A percentile compares a stretch with the other conserved stretches of the same genome.
These are phyloP conservation scores for Malus sieversii DNA, from an alignment of 306 rosid genomes.

Conservation along the genomic window DNA sequence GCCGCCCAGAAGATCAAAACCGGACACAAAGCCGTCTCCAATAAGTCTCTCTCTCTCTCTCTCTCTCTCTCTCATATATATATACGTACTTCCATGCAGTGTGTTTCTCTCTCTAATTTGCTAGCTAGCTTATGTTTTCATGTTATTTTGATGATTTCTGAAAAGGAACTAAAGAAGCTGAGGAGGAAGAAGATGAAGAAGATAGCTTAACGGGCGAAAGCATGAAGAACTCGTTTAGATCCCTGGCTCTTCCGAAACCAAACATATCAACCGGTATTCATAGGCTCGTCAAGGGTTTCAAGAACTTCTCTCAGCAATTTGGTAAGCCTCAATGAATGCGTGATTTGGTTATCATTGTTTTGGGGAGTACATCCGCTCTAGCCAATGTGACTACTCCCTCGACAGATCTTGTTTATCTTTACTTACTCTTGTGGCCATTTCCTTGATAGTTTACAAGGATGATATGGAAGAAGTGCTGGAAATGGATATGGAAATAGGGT, in stretches of 20 bases:
- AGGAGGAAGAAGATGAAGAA: constrained; percentile 23
- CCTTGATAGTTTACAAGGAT: constrained; percentile 48
- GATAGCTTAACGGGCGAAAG: constrained; percentile 44
- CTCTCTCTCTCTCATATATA: neutral
- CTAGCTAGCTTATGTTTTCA: neutral
- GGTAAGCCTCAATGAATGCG: constrained; percentile 34
- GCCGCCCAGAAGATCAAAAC: constrained; percentile 54
- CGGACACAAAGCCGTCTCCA: constrained; percentile 30
- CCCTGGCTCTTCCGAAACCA: constrained; percentile 48
- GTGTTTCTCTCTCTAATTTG: neutral
- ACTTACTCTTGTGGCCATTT: neutral
- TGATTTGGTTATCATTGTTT: neutral
- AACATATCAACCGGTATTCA: constrained; percentile 52
- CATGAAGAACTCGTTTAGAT: constrained; percentile 50
- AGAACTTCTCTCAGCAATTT: constrained; percentile 74
- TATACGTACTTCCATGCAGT: neutral
- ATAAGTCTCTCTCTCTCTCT: constrained; percentile 32
- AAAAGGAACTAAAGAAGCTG: constrained; percentile 39
- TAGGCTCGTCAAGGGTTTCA: constrained; percentile 75
- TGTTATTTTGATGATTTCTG: neutral
- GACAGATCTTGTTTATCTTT: neutral
- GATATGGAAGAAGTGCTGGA: constrained; percentile 39
- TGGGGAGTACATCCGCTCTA: neutral
- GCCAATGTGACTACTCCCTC: neutral
- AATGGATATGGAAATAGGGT: constrained; percentile 81